Conservation (phyloP, 2,329 filamentous ascomycete species). For the Alternaria burnsii region DNA sequence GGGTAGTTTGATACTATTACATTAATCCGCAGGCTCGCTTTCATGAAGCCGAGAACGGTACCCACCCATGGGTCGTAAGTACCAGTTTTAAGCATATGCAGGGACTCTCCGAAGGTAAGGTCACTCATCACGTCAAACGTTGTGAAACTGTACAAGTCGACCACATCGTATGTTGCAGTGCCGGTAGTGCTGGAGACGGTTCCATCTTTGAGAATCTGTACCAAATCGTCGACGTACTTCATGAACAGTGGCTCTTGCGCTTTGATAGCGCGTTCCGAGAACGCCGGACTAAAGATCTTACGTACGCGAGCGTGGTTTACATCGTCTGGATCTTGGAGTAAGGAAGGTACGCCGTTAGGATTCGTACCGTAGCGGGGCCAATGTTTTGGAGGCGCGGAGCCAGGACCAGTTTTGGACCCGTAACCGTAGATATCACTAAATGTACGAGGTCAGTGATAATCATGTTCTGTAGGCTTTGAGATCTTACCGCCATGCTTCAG, state of each 20-base stretch:
- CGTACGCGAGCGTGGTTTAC: background rate
- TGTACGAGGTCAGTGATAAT: background rate
- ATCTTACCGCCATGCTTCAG: conserved; percentile 16
- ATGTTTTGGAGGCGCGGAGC: conserved; percentile 3
- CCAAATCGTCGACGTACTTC: background rate
- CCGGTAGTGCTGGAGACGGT: conserved; percentile 33
- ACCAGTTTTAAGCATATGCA: conserved; percentile 34
- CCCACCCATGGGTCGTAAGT: conserved; percentile 26
- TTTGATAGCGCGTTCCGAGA: background rate
- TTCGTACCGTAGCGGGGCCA: background rate
- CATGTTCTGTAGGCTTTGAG: background rate
- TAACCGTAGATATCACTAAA: conserved; percentile 32
- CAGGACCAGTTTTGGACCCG: conserved; percentile 15
- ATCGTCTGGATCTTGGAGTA: background rate
- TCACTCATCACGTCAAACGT: conserved; percentile 29
- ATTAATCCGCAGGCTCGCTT: background rate
- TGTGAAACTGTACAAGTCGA: conserved; percentile 36
- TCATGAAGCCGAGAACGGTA: background rate
- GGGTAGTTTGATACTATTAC: background rate
- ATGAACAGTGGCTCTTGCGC: background rate
- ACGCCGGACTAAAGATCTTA: background rate
- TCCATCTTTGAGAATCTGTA: conserved; percentile 6
- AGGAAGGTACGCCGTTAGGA: background rate
- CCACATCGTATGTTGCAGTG: conserved; percentile 25
- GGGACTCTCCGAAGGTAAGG: conserved; percentile 40